Percentiles rank a stretch among this genome's conserved stretches.
These are phyloP conservation scores for Aspergillus persii DNA, from an alignment of 2,329 filamentous ascomycete species.

Conservation along the genomic window DNA sequence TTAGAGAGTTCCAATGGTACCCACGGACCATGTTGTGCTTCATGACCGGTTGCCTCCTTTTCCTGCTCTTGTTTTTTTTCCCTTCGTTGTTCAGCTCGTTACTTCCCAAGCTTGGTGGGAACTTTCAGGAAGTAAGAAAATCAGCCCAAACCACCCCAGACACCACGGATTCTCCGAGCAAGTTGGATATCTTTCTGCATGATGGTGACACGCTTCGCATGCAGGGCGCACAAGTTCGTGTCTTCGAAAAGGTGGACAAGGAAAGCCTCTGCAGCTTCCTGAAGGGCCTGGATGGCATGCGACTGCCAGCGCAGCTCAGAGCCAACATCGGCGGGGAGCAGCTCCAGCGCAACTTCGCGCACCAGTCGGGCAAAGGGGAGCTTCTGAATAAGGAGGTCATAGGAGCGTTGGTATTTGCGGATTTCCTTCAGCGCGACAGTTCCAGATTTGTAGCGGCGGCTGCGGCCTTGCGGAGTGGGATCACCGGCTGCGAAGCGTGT, in stretches of 20 bases:
- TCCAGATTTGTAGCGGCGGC: conserved; percentile 68
- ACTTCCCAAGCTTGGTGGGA: not conserved
- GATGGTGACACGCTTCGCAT: conserved; percentile 94
- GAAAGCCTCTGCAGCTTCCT: conserved; percentile 96
- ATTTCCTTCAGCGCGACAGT: conserved; percentile 91
- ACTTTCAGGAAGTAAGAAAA: not conserved
- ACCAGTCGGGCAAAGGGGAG: conserved; percentile 51
- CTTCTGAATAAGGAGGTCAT: conserved; percentile 75
- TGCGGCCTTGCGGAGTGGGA: conserved; percentile 62
- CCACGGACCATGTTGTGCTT: not conserved
- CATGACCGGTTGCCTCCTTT: not conserved
- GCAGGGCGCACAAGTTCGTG: conserved; percentile 92
- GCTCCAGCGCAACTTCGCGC: conserved; percentile 54
- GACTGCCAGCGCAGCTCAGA: conserved; percentile 90
- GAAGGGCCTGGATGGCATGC: conserved; percentile 86
- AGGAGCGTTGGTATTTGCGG: conserved; percentile 82
- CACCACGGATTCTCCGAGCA: conserved; percentile 73
- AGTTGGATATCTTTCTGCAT: conserved; percentile 98
- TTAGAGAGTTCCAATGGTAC: not conserved
- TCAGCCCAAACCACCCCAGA: conserved; percentile 69
- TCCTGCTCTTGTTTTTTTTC: not conserved
- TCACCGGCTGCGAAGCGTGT: conserved; percentile 60
- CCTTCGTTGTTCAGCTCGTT: not conserved
- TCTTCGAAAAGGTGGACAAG: conserved; percentile 96
- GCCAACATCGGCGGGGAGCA: conserved; percentile 57